Conservation (phyloP, 139 green algal species). For the Ettlia oleoabundans region DNA sequence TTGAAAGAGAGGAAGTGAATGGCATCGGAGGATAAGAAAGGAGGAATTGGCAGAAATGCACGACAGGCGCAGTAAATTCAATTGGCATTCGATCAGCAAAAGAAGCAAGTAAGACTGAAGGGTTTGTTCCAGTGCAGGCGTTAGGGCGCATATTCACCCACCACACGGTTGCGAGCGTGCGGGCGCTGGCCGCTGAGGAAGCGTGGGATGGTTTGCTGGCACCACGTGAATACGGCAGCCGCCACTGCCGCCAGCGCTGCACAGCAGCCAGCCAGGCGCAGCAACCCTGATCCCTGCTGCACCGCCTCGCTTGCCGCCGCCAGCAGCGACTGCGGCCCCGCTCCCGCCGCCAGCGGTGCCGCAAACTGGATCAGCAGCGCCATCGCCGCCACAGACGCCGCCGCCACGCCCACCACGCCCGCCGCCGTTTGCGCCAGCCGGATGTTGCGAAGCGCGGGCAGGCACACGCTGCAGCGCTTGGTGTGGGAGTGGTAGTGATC, state of each 20-base stretch:
- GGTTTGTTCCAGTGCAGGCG: neutral
- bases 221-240: constrained; percentile 3
- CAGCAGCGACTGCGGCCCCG: neutral
- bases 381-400: neutral
- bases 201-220: neutral
- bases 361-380: neutral
- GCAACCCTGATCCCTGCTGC: constrained; percentile 5
- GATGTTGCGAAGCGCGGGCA: constrained; percentile 7
- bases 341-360: neutral
- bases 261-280: neutral
- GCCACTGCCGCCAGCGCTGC: constrained; percentile 6
- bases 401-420: neutral
- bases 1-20: no score
- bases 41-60: no score
- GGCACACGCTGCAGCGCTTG: constrained; percentile 34
- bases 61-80: neutral
- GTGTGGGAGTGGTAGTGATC: constrained; percentile 48
- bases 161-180: constrained; percentile 29
- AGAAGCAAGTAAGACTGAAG: neutral
- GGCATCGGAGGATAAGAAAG: no score
- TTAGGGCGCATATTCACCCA: constrained; percentile 29
- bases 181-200: constrained; percentile 33
- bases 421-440: constrained; percentile 2
- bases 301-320: neutral
- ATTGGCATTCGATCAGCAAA: neutral